Evolutionary conservation across 2,329 filamentous ascomycete genomes (phyloP), one percentile per base, ranked within the genome.

Genomic region (Pseudogymnoascus sp.): DNA sequence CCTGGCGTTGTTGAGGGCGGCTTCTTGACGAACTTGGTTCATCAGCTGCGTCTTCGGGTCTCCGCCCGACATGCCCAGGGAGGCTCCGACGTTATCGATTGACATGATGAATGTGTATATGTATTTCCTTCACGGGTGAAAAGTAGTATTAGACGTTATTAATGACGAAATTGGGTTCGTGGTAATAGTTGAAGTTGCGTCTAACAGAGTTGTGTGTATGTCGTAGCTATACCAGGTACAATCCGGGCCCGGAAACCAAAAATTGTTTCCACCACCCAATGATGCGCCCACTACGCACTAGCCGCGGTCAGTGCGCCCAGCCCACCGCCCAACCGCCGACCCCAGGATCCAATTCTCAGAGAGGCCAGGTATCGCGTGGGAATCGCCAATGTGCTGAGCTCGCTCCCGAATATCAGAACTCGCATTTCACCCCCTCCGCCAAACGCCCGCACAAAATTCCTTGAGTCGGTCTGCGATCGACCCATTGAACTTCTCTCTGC

Each of bases 1-100:
- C 65, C 84, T 81, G 50, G 87, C 87, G 69, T 91, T 91, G 69
- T 77, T 79, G 67, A 89, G 77, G 73, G 81, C 72, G 77, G 79
- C 74, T 81, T 76, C 77, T 84, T 87, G 72, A 81, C 75, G 60
- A 74, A 71, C 66, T 77, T 79, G 71, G 64, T 84, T 80, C 83
- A 85, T 86, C 62, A 66, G 72, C 65, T 64, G 64, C 14, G 66
- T 50, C 62, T 71, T 72, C n/a, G 66, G 66, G 63, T 72, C 69
- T 41, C 20, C 12, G 20, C 39, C 39, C 38, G 38, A 14, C 1
- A 22, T 22, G 3, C 64, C 65, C 20, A 69, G 58, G 14, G 63
- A 62, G 58, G 62, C 67, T 67, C 65, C 62, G 62, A 68, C 25
- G 61, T 65, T 63, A 59, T 68, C 65, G 71, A 73, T 69, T 7